Base-by-base conservation (phyloP, 345 rosid species). In the Aquilaria malaccensis region DNA sequence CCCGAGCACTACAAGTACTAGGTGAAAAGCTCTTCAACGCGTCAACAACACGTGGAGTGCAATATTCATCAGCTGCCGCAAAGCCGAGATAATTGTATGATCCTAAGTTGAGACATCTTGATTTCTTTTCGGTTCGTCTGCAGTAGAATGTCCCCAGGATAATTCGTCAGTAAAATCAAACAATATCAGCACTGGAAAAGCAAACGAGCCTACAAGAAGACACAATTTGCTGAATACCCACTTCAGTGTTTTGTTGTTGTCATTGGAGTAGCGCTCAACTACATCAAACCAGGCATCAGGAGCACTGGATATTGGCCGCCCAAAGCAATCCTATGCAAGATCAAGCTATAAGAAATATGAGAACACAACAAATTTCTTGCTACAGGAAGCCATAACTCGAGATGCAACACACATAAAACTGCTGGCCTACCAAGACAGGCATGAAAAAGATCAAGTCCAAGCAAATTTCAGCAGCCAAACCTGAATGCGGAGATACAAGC, bases 11-110 rank as follows among this genome's bases (percentile, higher is more conserved):
- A 52, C 98, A 88, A 15, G 96, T 91, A 67, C 96, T 85, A 0
- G 98, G 78, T n/a, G 90, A 85, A 77, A 74, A 91, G 66, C 69
- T 80, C 77, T 83, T 86, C 68, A 91, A 68, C 10, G 87, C 62
- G 70, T 86, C 83, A 15, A 91, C 88, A 11, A 68, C 98, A 58
- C 92, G 88, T 30, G 95, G 96, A 0, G 92, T 91, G 70, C 96
- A 91, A 67, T 88, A 91, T 68, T 88, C 98, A 82, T 91, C 98
- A 11, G 83, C 81, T 5, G 98, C 88, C 62, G 96, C 95, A 78
- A 92, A 92, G 10, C 98, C 98, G 60, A 92, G 95, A 73, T 92
- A 92, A 60, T 92, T 92, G 81, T 92, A 92, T 1, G 98, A 92
- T 1, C 96, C 98, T 80, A 92, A 68, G 73, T 91, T 91, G 50